phyloP scores from a whole-genome alignment of 2,329 filamentous ascomycete genomes.

The Aspergillus niger region DNA sequence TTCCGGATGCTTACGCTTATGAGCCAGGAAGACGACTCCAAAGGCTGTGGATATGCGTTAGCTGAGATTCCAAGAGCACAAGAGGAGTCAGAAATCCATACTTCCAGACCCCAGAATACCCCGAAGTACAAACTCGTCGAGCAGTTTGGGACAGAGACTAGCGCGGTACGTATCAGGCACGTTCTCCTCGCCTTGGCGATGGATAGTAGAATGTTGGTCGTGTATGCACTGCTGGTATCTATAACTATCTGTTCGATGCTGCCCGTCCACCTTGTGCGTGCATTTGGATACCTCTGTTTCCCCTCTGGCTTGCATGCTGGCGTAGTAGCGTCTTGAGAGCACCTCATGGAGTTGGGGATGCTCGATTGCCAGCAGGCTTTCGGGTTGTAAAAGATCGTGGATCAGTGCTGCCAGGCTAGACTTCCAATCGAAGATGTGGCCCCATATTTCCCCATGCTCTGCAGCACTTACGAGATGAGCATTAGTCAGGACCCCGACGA shows the following conservation, averaged over 20 bases:
- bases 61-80: not conserved
- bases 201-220: no score
- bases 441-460: not conserved
- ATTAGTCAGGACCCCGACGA: not conserved
- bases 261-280: not conserved
- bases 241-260: not conserved
- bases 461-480: not conserved
- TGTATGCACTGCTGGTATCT: not conserved
- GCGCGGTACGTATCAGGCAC: not conserved
- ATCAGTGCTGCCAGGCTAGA: not conserved
- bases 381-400: not conserved
- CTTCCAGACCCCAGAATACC: not conserved
- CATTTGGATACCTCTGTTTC: not conserved
- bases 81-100: not conserved
- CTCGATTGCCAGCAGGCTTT: not conserved
- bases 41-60: not conserved
- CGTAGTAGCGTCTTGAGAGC: not conserved
- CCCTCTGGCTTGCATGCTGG: not conserved
- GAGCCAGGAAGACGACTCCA: conserved; percentile 1
- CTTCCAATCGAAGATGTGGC: not conserved
- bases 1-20: not conserved
- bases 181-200: no score
- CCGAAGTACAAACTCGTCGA: not conserved
- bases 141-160: not conserved
- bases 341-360: not conserved